Percentiles rank a stretch among this genome's conserved stretches.
These are phyloP conservation scores for Geotrichum macrosporum DNA, from an alignment of 1,139 yeast genomes.

Conservation along the genomic window DNA sequence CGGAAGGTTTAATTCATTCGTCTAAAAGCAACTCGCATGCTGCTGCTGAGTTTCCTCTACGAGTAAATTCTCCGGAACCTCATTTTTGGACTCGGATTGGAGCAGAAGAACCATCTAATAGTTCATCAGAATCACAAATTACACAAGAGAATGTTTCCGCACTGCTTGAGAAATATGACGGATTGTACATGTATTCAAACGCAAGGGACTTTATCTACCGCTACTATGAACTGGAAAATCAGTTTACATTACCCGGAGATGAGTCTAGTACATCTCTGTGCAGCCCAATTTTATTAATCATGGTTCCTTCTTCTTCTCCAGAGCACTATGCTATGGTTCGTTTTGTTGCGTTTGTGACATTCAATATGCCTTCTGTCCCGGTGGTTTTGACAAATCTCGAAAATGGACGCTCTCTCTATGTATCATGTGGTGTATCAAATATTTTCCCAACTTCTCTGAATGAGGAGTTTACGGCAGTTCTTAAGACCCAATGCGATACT, in stretches of 20 bases:
- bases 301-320: constrained; percentile 10
- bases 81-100: background rate
- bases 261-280: background rate
- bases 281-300: constrained; percentile 7
- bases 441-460: constrained; percentile 1
- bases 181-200: constrained; percentile 12
- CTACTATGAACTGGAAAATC: constrained; percentile 6
- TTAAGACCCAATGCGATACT: background rate
- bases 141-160: constrained; percentile 4
- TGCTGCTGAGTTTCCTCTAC: background rate
- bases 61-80: background rate
- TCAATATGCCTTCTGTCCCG: constrained; percentile 15
- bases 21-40: background rate
- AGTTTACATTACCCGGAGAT: background rate
- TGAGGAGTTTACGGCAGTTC: background rate
- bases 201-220: constrained; percentile 12
- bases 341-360: constrained; percentile 15
- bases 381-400: constrained; percentile 11
- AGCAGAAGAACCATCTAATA: background rate
- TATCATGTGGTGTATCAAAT: constrained; percentile 12
- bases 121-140: background rate
- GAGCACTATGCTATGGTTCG: constrained; percentile 18
- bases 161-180: constrained; percentile 8
- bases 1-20: background rate
- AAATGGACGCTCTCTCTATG: background rate